Percentiles rank a stretch among this genome's conserved stretches.
phyloP scores from a whole-genome alignment of 2,329 filamentous ascomycete species.

The Rutstroemia sp. region DNA sequence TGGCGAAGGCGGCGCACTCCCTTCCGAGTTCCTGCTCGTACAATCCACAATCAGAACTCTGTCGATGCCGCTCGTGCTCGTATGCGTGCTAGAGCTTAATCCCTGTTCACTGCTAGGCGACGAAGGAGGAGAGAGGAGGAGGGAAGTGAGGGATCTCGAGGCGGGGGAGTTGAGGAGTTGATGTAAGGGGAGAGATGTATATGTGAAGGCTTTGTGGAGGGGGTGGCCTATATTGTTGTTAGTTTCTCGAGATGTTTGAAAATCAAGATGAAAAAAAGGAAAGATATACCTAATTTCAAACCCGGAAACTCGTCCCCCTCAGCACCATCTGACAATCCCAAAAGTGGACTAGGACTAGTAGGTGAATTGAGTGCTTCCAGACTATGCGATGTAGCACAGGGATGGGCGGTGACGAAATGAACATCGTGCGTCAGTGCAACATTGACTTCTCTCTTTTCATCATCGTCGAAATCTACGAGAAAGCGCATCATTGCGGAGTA shows the following conservation, averaged over 20 bases:
- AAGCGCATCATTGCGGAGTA: slow-evolving; percentile 30
- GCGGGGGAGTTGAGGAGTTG: slow-evolving; percentile 38
- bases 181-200: slow-evolving; percentile 51
- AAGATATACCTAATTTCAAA: slow-evolving; percentile 1
- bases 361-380: slow-evolving; percentile 53
- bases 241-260: neutral
- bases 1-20: slow-evolving; percentile 22
- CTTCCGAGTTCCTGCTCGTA: slow-evolving; percentile 28
- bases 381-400: slow-evolving; percentile 51
- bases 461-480: slow-evolving; percentile 14
- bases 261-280: neutral
- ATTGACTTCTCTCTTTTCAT: slow-evolving; percentile 21
- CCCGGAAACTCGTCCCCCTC: neutral
- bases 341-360: slow-evolving; percentile 38
- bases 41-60: slow-evolving; percentile 56
- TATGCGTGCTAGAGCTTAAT: slow-evolving; percentile 28
- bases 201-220: slow-evolving; percentile 55
- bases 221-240: slow-evolving; percentile 44
- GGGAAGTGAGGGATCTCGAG: slow-evolving; percentile 12
- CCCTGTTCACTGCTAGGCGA: slow-evolving; percentile 15
- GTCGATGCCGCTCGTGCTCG: slow-evolving; percentile 29
- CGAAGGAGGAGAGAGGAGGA: slow-evolving; percentile 25
- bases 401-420: slow-evolving; percentile 59
- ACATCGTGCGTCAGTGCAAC: slow-evolving; percentile 48
- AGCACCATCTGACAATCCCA: slow-evolving; percentile 40